phyloP scores from a whole-genome alignment of 2,329 filamentous ascomycete genomes.

The Penicillium sp. region DNA sequence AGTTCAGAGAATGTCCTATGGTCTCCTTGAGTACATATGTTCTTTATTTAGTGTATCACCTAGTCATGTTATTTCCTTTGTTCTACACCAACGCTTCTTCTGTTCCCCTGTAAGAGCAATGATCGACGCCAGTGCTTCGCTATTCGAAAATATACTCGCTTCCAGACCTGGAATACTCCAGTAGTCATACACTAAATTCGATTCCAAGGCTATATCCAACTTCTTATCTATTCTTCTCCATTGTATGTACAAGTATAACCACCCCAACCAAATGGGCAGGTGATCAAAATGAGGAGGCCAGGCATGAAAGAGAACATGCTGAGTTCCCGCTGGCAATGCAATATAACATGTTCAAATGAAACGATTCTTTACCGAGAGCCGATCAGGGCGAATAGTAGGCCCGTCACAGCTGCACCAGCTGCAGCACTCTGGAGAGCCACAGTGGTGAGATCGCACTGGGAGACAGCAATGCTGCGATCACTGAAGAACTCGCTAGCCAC shows the following conservation, averaged over 20 bases:
- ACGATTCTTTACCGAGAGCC: conserved; percentile 32
- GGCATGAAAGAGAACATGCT: not conserved
- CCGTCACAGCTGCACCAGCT: conserved; percentile 55
- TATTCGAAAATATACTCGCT: not conserved
- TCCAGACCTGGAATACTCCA: not conserved
- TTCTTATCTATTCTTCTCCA: conserved; percentile 13
- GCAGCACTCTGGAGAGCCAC: conserved; percentile 59
- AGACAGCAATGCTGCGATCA: conserved; percentile 54
- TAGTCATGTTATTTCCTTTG: conserved; percentile 28
- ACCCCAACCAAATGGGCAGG: not conserved
- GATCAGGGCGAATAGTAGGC: conserved; percentile 45
- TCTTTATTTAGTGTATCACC: conserved; percentile 23
- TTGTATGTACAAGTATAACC: conserved; percentile 16
- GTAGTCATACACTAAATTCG: conserved; percentile 12
- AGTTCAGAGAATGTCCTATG: conserved; percentile 9
- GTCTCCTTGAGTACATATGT: conserved; percentile 23
- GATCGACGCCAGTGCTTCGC: not conserved
- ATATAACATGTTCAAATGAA: conserved; percentile 11
- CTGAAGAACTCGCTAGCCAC: conserved; percentile 54
- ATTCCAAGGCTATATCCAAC: conserved; percentile 3
- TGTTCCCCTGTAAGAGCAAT: not conserved
- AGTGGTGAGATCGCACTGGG: conserved; percentile 62
- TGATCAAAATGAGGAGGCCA: conserved; percentile 3
- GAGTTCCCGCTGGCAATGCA: not conserved
- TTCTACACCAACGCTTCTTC: conserved; percentile 1